Evolutionary conservation across 208 protist species (phyloP).

Genomic region (Wallacemonas sp.): DNA sequence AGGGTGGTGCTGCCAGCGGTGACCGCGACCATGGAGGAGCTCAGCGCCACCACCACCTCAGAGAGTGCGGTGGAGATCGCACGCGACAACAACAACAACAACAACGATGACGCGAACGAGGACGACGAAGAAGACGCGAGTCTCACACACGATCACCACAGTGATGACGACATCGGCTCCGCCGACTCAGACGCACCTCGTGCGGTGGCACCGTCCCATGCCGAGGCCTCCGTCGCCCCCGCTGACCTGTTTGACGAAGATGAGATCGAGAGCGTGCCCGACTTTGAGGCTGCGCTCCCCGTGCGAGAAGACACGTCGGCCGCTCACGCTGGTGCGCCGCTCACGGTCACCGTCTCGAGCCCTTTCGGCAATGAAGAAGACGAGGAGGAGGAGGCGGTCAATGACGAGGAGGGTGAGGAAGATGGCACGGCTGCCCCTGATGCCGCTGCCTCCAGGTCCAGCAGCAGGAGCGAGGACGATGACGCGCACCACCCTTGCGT

Average conservation of each 20-base stretch:
- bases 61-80: background rate
- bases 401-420: background rate
- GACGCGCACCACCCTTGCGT: background rate
- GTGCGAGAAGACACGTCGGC: background rate
- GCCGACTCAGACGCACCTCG: too few species aligned
- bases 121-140: background rate
- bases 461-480: too few species aligned
- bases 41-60: background rate
- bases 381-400: background rate
- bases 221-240: too few species aligned
- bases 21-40: background rate
- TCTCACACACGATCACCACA: too few species aligned
- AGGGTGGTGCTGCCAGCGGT: background rate
- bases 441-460: too few species aligned
- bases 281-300: background rate
- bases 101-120: background rate
- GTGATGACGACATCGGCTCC: too few species aligned
- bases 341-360: background rate
- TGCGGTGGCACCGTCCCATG: too few species aligned
- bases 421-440: too few species aligned
- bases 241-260: background rate
- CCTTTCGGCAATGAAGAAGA: background rate
- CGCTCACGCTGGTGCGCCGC: background rate
- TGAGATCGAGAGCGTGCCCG: conserved; percentile 14
- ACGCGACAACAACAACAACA: too few species aligned